Percentiles rank a stretch among this genome's conserved stretches.
Conservation (phyloP, 345 rosid genomes). For the Eucalyptus caleyi region DNA sequence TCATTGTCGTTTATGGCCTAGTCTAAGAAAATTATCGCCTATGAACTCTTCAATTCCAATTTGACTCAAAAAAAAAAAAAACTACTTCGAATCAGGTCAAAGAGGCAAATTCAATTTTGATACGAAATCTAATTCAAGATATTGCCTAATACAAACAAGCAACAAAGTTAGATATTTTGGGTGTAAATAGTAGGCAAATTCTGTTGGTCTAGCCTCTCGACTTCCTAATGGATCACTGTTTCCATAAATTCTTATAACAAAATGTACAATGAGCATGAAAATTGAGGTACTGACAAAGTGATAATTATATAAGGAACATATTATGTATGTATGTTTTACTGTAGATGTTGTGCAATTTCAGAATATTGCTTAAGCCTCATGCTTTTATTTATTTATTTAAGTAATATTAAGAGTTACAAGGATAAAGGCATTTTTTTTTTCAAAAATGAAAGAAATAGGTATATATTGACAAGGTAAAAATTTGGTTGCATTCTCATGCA, state of each 20-base stretch:
- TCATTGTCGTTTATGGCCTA: neutral
- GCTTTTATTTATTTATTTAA: neutral
- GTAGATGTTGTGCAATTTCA: neutral
- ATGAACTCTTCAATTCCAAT: neutral
- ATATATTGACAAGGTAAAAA: neutral
- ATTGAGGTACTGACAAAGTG: neutral
- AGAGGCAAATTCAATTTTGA: neutral
- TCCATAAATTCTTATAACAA: neutral
- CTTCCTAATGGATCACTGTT: neutral
- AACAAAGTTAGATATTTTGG: no score
- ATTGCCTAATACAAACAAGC: neutral
- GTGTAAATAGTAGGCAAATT: neutral
- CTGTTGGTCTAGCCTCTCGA: neutral
- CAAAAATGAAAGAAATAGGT: neutral
- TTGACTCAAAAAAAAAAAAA: no score
- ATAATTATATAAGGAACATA: neutral
- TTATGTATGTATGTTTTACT: neutral
- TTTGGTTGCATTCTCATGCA: neutral
- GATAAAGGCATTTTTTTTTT: neutral
- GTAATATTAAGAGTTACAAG: neutral
- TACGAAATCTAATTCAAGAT: no score
- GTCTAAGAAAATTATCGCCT: neutral
- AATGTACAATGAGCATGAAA: neutral
- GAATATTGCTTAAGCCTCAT: no score
- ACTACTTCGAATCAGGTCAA: no score